phyloP scores from a whole-genome alignment of 2,329 filamentous ascomycete species.

The Davidsoniella virescens region DNA sequence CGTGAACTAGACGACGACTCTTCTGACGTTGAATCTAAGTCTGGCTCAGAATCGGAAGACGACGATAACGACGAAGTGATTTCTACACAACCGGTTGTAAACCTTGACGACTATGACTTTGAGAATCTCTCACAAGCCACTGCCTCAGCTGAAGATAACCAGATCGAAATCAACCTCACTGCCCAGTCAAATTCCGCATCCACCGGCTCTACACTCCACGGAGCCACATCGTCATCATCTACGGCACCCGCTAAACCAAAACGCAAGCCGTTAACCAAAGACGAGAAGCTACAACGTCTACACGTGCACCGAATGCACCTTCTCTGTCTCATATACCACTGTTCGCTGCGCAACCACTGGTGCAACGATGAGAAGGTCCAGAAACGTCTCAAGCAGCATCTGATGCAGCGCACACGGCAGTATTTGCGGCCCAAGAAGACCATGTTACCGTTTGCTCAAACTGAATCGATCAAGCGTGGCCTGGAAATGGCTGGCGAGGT shows the following conservation, averaged over 20 bases:
- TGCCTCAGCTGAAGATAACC: conserved; percentile 17
- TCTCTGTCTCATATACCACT: conserved; percentile 65
- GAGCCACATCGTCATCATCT: background rate
- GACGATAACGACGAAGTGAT: conserved; percentile 23
- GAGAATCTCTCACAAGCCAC: conserved; percentile 15
- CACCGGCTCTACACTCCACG: no score
- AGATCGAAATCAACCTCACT: conserved; percentile 34
- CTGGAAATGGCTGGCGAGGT: conserved; percentile 50
- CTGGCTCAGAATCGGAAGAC: conserved; percentile 3
- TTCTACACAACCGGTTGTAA: conserved; percentile 17
- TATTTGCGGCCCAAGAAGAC: conserved; percentile 53
- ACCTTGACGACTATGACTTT: conserved; percentile 35
- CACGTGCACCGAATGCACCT: conserved; percentile 78
- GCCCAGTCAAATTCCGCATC: background rate
- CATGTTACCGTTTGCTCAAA: conserved; percentile 57
- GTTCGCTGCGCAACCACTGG: conserved; percentile 67
- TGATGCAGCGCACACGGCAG: conserved; percentile 47
- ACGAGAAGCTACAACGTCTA: conserved; percentile 41
- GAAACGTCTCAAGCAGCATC: conserved; percentile 42
- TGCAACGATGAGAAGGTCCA: conserved; percentile 66
- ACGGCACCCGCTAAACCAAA: conserved; percentile 1
- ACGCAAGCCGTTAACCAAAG: conserved; percentile 36
- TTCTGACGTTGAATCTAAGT: conserved; percentile 21
- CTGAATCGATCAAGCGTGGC: conserved; percentile 63
- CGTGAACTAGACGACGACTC: conserved; percentile 30